phyloP scores from a whole-genome alignment of 305 asterid genomes.

The Rubia tinctorum region DNA sequence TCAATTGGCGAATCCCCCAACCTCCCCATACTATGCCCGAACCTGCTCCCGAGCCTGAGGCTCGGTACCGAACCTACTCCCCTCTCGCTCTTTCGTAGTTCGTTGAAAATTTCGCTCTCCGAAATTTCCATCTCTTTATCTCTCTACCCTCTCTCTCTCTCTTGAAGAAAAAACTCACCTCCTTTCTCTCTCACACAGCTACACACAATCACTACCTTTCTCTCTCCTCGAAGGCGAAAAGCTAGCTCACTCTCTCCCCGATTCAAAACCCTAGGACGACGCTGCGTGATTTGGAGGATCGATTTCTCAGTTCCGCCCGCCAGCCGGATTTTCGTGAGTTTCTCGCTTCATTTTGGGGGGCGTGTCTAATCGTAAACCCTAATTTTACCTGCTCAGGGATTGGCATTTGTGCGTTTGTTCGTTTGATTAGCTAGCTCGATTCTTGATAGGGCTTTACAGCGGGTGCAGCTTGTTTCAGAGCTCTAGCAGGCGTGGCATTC shows the following conservation, averaged over 20 bases:
- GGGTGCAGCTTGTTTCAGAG: background rate
- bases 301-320: slow-evolving; percentile 22
- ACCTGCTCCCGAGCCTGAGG: slow-evolving; percentile 11
- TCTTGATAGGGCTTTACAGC: slow-evolving; percentile 13
- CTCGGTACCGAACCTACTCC: slow-evolving; percentile 18
- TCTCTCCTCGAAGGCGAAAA: slow-evolving; percentile 15
- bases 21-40: slow-evolving; percentile 3
- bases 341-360: slow-evolving; percentile 2
- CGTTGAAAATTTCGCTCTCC: slow-evolving; percentile 41
- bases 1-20: slow-evolving; percentile 12
- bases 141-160: slow-evolving; percentile 20
- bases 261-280: slow-evolving; percentile 43
- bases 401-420: slow-evolving; percentile 1
- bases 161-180: background rate
- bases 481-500: slow-evolving; percentile 7
- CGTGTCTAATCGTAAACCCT: slow-evolving; percentile 22
- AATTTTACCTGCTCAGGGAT: background rate
- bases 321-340: slow-evolving; percentile 27
- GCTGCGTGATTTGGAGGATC: slow-evolving; percentile 25
- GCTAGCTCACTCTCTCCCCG: slow-evolving; percentile 21
- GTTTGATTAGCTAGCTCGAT: background rate
- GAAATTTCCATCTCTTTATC: slow-evolving; percentile 16
- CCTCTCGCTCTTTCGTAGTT: slow-evolving; percentile 24
- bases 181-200: slow-evolving; percentile 7
- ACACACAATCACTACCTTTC: slow-evolving; percentile 10